Percentiles rank a stretch among this genome's conserved stretches.
These are phyloP conservation scores for Ziziphus jujuba DNA, from an alignment of 306 rosid genomes.

Conservation along the genomic window DNA sequence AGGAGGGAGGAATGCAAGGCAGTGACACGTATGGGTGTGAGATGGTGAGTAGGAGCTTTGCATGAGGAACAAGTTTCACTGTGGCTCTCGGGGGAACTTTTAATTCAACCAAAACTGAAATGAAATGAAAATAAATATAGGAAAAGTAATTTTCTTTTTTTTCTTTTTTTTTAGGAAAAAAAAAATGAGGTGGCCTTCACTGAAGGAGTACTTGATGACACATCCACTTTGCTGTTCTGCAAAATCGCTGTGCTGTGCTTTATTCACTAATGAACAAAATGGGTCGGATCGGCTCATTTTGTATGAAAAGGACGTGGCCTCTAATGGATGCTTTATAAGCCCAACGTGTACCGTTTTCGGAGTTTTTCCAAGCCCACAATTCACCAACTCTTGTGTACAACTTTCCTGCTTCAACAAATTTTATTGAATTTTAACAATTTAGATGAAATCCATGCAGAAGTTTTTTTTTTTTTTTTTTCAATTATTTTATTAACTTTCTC, in stretches of 20 bases:
- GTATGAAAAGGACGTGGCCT: background rate
- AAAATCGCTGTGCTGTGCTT: constrained; percentile 29
- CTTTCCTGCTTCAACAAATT: no score
- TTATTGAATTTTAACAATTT: no score
- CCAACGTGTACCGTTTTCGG: no score
- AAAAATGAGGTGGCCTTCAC: constrained; percentile 25
- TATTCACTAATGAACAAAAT: constrained; percentile 22
- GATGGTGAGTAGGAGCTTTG: constrained; percentile 62
- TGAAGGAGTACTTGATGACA: constrained; percentile 21
- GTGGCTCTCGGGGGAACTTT: constrained; percentile 9
- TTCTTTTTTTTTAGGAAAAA: background rate
- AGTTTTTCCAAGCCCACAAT: no score
- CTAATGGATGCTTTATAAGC: background rate
- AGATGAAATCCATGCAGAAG: no score
- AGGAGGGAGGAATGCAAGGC: constrained; percentile 23
- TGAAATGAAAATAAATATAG: background rate
- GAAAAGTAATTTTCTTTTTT: no score
- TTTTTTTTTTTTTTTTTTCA: no score
- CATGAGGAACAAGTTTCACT: constrained; percentile 82
- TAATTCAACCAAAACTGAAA: background rate
- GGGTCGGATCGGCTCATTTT: constrained; percentile 17
- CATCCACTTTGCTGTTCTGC: constrained; percentile 23
- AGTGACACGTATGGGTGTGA: constrained; percentile 56
- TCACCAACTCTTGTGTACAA: no score
- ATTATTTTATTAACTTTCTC: no score